These are phyloP conservation scores for Trichoderma semiorbis DNA, from an alignment of 2,329 filamentous ascomycete species.

Conservation along the genomic window DNA sequence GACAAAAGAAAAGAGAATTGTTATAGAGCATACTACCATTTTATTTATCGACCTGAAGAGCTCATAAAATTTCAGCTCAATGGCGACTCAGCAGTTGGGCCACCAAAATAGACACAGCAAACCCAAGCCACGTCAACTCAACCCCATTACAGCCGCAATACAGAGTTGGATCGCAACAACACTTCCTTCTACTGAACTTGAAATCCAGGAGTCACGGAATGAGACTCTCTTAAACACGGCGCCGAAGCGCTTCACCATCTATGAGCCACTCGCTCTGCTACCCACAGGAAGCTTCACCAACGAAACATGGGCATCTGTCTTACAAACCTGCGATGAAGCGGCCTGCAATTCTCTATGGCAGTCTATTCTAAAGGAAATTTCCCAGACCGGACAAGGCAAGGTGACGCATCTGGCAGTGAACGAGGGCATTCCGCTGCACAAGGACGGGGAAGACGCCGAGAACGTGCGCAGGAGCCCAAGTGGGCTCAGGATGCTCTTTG, in stretches of 20 bases:
- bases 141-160: slow-evolving; percentile 34
- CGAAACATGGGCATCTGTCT: slow-evolving; percentile 37
- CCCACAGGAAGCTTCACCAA: slow-evolving; percentile 55
- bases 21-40: too few relatives aligned
- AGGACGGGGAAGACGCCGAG: slow-evolving; percentile 36
- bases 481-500: slow-evolving; percentile 66
- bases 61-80: neutral
- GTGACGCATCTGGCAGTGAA: slow-evolving; percentile 60
- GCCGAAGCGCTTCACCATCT: slow-evolving; percentile 58
- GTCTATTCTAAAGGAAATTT: slow-evolving; percentile 46
- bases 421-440: slow-evolving; percentile 55
- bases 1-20: neutral
- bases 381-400: slow-evolving; percentile 35
- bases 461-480: slow-evolving; percentile 74
- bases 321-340: slow-evolving; percentile 28
- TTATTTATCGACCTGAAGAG: too few relatives aligned
- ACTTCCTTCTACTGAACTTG: neutral
- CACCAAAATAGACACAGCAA: slow-evolving; percentile 22
- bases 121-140: slow-evolving; percentile 26
- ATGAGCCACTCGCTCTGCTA: slow-evolving; percentile 59
- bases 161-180: slow-evolving; percentile 27
- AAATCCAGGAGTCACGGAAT: slow-evolving; percentile 19
- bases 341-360: slow-evolving; percentile 43
- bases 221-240: slow-evolving; percentile 38
- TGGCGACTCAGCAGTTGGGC: neutral